Evolutionary conservation across 139 green algal species (phyloP).

Genomic region (Picochlorum sp.): DNA sequence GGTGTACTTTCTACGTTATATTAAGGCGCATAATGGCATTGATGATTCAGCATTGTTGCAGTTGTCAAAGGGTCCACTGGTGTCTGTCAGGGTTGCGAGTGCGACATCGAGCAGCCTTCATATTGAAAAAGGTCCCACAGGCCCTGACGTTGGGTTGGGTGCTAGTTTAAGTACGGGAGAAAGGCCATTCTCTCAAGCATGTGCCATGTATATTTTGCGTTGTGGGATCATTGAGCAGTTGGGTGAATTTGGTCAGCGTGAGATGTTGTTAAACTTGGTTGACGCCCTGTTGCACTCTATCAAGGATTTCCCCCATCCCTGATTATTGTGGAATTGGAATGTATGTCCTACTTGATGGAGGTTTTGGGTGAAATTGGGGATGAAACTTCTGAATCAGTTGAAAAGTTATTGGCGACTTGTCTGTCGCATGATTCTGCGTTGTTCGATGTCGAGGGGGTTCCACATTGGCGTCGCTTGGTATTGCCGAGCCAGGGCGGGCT

Average conservation of each 20-base stretch:
- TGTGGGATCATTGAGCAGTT: slow-evolving; percentile 61
- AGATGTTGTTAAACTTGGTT: slow-evolving; percentile 48
- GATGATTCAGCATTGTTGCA: slow-evolving; percentile 41
- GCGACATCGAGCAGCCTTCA: slow-evolving; percentile 7
- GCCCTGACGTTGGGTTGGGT: slow-evolving; percentile 29
- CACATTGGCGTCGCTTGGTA: slow-evolving; percentile 50
- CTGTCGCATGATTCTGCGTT: slow-evolving; percentile 15
- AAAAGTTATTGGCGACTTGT: slow-evolving; percentile 36
- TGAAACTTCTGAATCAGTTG: slow-evolving; percentile 30
- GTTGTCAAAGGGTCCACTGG: slow-evolving; percentile 33
- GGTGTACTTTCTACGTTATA: slow-evolving; percentile 43
- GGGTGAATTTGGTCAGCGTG: slow-evolving; percentile 48
- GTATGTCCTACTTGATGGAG: slow-evolving; percentile 57
- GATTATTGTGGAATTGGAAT: slow-evolving; percentile 52
- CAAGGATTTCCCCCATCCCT: slow-evolving; percentile 26
- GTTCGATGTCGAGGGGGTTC: slow-evolving; percentile 51
- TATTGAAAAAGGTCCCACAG: slow-evolving; percentile 6
- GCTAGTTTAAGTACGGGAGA: slow-evolving; percentile 32
- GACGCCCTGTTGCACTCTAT: slow-evolving; percentile 27
- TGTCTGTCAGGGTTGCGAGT: slow-evolving; percentile 21
- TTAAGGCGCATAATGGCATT: background rate
- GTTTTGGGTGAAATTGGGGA: slow-evolving; percentile 59
- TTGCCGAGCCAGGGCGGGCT: slow-evolving; percentile 44
- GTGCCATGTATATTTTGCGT: slow-evolving; percentile 69
- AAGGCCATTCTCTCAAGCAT: slow-evolving; percentile 53